Base-by-base conservation (phyloP, 2,329 filamentous ascomycete genomes). In the Hymenoscyphus infarciens region DNA sequence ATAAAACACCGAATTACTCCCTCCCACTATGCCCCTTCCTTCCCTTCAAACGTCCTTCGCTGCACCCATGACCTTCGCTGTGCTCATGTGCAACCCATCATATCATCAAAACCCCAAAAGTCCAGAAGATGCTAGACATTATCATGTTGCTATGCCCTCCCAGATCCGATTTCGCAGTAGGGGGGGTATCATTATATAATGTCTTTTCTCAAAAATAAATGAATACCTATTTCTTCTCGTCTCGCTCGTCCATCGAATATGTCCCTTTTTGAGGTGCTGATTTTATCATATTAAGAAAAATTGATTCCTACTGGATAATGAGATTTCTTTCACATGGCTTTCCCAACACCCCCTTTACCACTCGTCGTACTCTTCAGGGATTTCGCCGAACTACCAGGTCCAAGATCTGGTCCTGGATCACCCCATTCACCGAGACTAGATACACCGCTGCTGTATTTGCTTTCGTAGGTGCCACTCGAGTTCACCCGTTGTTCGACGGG, bases 331-430 rank as follows among this genome's bases (percentile, higher is more conserved):
- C 63, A 70, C 61, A 63, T 68, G n/a, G 69, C 69, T 60, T 70
- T 72, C 22, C 69, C 70, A 22, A 68, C 68, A n/a, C 67, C 66
- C 42, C 8, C 19, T 31, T 59, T 66, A 61, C 65, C 66, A 59
- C 66, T 68, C 16, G 56, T 61, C 25, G 59, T 60, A 56, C 66
- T 67, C 11, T 59, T 66, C 54, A 69, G 6, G 64, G 65, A 69
- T 15, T 59, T 64, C 38, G 35, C 62, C 29, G 49, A 54, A 54
- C 67, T 69, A 2, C 65, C 75, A 0, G 78, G 77, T 0, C 82
- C 82, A 0, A 85, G 76, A 65, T 85, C 82, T 2, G 82, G 82
- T 0, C 82, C 82, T 0, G 82, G 82, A 61, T 83, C 82, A 60
- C 80, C 81, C 81, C 78, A 84, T 31, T 78, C 78, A 57, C 73